These are phyloP conservation scores for Teratosphaeria nubilosa DNA, from an alignment of 2,329 filamentous ascomycete species.

Conservation along the genomic window DNA sequence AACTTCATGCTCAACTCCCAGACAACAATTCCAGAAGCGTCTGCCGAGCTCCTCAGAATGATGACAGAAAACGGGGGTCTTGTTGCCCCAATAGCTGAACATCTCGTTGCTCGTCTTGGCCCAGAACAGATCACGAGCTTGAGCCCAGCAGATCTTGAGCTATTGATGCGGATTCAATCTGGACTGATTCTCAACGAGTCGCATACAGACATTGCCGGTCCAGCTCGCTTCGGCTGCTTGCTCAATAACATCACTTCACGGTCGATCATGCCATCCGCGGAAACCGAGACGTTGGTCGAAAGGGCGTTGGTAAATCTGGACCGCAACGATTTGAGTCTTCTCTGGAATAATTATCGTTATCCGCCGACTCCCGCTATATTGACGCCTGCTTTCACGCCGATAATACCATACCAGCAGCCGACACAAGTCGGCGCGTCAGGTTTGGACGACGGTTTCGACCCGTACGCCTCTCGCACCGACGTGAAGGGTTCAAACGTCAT, in stretches of 20 bases:
- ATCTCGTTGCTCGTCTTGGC: slow-evolving; percentile 50
- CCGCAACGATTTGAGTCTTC: slow-evolving; percentile 36
- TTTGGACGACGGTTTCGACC: slow-evolving; percentile 72
- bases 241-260: slow-evolving; percentile 47
- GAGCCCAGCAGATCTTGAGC: slow-evolving; percentile 42
- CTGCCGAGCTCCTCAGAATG: slow-evolving; percentile 50
- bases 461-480: slow-evolving; percentile 81
- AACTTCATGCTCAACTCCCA: slow-evolving; percentile 44
- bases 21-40: slow-evolving; percentile 39
- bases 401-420: slow-evolving; percentile 37
- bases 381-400: slow-evolving; percentile 39
- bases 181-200: slow-evolving; percentile 38
- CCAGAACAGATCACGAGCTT: slow-evolving; percentile 50
- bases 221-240: slow-evolving; percentile 51
- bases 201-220: slow-evolving; percentile 45
- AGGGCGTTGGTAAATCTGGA: slow-evolving; percentile 47
- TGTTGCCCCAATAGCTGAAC: slow-evolving; percentile 49
- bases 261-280: slow-evolving; percentile 43
- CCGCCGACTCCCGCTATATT: slow-evolving; percentile 33
- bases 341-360: slow-evolving; percentile 51
- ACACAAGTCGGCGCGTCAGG: slow-evolving; percentile 39
- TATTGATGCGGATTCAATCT: slow-evolving; percentile 52
- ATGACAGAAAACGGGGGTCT: slow-evolving; percentile 58
- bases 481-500: slow-evolving; percentile 89
- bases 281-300: slow-evolving; percentile 48